Conservation (phyloP, 495 filamentous ascomycete species). For the Trichoderma asperelloides region DNA sequence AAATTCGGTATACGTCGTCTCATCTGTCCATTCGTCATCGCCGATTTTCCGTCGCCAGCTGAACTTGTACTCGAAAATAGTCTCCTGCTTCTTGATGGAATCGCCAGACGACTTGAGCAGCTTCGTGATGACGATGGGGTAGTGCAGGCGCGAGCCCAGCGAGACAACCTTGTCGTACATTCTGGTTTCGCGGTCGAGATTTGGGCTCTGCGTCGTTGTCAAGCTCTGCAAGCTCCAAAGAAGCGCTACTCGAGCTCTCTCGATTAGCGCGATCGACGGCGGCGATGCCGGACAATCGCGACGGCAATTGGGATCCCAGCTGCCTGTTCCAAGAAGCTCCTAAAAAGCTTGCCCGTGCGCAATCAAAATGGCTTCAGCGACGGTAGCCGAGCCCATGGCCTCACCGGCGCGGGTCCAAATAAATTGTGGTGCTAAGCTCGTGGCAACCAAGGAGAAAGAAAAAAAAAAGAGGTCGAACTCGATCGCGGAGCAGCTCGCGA, state of each 20-base stretch:
- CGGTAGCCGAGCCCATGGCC: conserved; percentile 9
- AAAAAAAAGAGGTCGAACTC: no score
- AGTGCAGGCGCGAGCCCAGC: conserved; percentile 60
- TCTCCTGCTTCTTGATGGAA: conserved; percentile 60
- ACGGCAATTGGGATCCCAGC: not conserved
- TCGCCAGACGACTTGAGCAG: conserved; percentile 71
- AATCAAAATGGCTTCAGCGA: not conserved
- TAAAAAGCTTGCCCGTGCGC: conserved; percentile 3
- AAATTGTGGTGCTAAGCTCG: not conserved
- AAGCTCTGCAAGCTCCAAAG: not conserved
- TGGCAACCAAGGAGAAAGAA: not conserved
- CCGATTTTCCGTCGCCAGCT: conserved; percentile 62
- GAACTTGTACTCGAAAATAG: conserved; percentile 78
- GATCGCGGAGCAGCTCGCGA: conserved; percentile 2
- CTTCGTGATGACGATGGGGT: conserved; percentile 89
- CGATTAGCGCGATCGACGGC: not conserved
- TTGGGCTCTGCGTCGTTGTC: not conserved
- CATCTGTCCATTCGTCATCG: conserved; percentile 50
- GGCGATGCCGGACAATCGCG: not conserved
- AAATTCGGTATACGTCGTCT: conserved; percentile 63
- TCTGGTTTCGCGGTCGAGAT: not conserved
- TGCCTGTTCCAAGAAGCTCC: not conserved
- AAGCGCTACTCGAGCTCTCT: not conserved
- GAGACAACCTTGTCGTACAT: conserved; percentile 25
- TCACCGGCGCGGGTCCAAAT: not conserved